Percentiles rank a stretch among this genome's conserved stretches.
Conservation (phyloP, 2,329 filamentous ascomycete species). For the Phialophora tarda region DNA sequence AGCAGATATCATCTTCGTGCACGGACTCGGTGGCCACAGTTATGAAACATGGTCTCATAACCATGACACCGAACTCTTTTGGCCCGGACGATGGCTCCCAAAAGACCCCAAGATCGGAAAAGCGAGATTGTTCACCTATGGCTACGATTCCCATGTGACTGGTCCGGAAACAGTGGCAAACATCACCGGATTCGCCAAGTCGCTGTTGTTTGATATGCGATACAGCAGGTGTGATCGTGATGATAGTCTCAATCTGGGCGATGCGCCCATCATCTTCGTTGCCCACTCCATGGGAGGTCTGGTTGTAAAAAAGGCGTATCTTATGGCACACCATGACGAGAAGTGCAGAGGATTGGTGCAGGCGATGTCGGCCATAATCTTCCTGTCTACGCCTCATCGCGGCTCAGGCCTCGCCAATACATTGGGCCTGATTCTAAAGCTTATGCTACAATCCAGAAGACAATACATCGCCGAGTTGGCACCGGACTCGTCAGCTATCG, state of each 20-base stretch:
- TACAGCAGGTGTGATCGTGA: slow-evolving; percentile 3
- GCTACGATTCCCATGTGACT: slow-evolving; percentile 39
- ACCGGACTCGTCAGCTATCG: slow-evolving; percentile 45
- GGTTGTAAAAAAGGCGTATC: slow-evolving; percentile 29
- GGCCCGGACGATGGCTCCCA: slow-evolving; percentile 51
- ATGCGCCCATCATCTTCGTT: slow-evolving; percentile 31
- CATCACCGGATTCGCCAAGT: slow-evolving; percentile 33
- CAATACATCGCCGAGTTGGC: slow-evolving; percentile 47
- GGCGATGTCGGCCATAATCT: slow-evolving; percentile 36
- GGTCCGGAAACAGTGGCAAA: slow-evolving; percentile 18
- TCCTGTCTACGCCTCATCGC: slow-evolving; percentile 44
- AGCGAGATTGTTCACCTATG: slow-evolving; percentile 41
- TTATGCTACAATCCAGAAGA: background rate
- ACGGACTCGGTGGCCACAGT: slow-evolving; percentile 50
- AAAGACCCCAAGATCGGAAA: slow-evolving; percentile 37
- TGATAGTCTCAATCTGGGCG: slow-evolving; percentile 9
- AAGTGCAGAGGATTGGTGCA: slow-evolving; percentile 10
- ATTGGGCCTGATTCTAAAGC: slow-evolving; percentile 44
- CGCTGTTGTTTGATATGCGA: slow-evolving; percentile 22
- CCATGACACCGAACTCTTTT: slow-evolving; percentile 42
- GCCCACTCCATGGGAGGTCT: slow-evolving; percentile 31
- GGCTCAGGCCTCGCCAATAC: slow-evolving; percentile 40
- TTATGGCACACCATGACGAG: slow-evolving; percentile 21
- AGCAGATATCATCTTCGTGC: slow-evolving; percentile 44
- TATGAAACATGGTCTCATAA: slow-evolving; percentile 49